Conservation (phyloP, 371 early-diverging fungal genomes). For the Dinochytrium kinnereticum region DNA sequence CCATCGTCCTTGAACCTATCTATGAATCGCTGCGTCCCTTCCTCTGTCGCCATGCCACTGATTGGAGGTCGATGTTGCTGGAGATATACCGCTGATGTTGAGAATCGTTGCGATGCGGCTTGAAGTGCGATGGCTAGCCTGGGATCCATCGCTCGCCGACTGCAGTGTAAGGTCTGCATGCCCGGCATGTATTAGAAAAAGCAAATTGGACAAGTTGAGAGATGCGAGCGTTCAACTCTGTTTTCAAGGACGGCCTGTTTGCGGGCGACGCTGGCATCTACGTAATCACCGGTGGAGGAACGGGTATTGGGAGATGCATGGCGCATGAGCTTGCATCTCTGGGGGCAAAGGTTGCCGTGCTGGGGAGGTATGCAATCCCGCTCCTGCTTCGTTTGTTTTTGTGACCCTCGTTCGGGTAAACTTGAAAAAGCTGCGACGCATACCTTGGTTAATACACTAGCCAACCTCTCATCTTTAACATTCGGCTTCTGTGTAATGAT, state of each 20-base stretch:
- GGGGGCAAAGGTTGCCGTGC: constrained; percentile 59
- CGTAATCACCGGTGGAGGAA: constrained; percentile 53
- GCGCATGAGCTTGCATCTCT: constrained; percentile 58
- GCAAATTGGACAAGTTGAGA: no score
- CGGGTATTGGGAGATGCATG: constrained; percentile 57
- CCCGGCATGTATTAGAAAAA: no score
- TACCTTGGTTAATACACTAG: not conserved
- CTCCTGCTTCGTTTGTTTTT: not conserved
- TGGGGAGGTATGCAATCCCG: constrained; percentile 41
- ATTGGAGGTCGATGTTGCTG: not conserved
- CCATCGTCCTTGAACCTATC: not conserved
- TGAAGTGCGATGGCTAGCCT: no score
- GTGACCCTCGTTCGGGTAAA: not conserved
- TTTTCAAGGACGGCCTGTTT: constrained; percentile 36
- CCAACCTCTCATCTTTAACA: no score
- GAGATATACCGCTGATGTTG: not conserved
- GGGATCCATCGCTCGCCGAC: no score
- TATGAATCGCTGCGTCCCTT: not conserved
- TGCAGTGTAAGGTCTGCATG: no score
- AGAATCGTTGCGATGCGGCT: not conserved
- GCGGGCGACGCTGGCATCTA: constrained; percentile 38
- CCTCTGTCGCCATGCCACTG: not conserved
- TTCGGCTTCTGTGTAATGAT: no score
- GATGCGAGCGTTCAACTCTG: not conserved
- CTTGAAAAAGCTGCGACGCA: no score